These are phyloP conservation scores for Thraustochytrium sp. DNA, from an alignment of 352 stramenopile species.

Conservation along the genomic window DNA sequence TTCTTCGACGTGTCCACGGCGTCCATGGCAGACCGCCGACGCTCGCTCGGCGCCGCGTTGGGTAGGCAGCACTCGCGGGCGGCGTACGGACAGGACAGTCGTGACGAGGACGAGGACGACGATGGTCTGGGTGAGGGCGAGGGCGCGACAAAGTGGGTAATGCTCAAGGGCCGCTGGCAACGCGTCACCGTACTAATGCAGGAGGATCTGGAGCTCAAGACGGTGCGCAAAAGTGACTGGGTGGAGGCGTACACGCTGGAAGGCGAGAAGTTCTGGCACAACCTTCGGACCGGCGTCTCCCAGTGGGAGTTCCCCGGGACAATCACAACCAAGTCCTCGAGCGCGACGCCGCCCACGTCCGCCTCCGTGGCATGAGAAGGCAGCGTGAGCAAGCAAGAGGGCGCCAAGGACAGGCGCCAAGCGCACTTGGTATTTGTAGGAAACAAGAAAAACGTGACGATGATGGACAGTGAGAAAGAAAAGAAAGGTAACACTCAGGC, in stretches of 20 bases:
- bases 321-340: no score
- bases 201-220: not conserved
- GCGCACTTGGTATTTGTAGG: no score
- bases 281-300: not conserved
- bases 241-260: conserved; percentile 4
- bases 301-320: not conserved
- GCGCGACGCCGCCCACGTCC: no score
- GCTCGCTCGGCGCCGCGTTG: no score
- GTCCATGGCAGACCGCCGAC: no score
- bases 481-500: no score
- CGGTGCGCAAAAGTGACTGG: conserved; percentile 13
- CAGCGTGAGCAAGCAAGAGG: not conserved
- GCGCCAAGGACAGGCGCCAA: not conserved
- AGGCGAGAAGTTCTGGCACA: not conserved
- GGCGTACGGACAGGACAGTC: not conserved
- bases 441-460: no score
- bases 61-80: no score
- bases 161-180: conserved; percentile 22
- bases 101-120: not conserved
- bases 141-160: not conserved
- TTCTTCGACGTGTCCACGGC: no score
- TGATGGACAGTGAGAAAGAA: no score
- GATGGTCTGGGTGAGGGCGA: not conserved
- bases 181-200: conserved; percentile 21
- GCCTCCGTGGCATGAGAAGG: no score